phyloP scores from a whole-genome alignment of 2,329 filamentous ascomycete species.

The Calonectria honghensis region DNA sequence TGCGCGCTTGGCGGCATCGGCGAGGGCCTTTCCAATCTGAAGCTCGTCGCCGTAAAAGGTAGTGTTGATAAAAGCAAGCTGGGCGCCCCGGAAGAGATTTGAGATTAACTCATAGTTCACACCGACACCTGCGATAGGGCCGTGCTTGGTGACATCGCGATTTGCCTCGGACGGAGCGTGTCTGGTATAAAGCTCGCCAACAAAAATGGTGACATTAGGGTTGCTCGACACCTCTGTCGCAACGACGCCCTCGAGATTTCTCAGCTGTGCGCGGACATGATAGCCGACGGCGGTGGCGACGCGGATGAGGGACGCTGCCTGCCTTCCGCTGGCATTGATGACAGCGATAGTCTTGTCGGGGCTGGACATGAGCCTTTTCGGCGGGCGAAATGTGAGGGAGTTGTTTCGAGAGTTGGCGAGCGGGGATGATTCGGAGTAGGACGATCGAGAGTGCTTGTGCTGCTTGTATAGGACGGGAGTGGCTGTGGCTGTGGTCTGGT shows the following conservation, averaged over 20 bases:
- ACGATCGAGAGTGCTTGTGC: conserved; percentile 78
- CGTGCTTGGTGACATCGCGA: conserved; percentile 81
- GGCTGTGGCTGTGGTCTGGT: conserved; percentile 59
- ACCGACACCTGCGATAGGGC: conserved; percentile 76
- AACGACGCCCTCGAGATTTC: conserved; percentile 90
- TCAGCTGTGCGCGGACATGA: conserved; percentile 92
- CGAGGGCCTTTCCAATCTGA: conserved; percentile 89
- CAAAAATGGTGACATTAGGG: conserved; percentile 82
- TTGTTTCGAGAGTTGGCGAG: conserved; percentile 74
- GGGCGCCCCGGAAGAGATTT: conserved; percentile 87
- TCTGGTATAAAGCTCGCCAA: conserved; percentile 78
- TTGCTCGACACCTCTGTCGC: conserved; percentile 89
- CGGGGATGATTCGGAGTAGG: conserved; percentile 76
- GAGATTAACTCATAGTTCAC: conserved; percentile 84
- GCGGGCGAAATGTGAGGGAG: conserved; percentile 76
- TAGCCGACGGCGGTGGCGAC: conserved; percentile 96
- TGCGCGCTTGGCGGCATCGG: conserved; percentile 89
- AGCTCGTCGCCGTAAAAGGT: conserved; percentile 97
- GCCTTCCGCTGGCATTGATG: conserved; percentile 96
- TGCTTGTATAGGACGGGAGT: conserved; percentile 62
- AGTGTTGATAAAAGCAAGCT: conserved; percentile 97
- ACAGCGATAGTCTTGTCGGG: conserved; percentile 90
- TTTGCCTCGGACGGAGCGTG: conserved; percentile 70
- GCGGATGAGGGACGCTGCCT: conserved; percentile 95
- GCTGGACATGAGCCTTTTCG: conserved; percentile 75